phyloP scores from a whole-genome alignment of 2,329 filamentous ascomycete species.

The Fusarium decemcellulare region DNA sequence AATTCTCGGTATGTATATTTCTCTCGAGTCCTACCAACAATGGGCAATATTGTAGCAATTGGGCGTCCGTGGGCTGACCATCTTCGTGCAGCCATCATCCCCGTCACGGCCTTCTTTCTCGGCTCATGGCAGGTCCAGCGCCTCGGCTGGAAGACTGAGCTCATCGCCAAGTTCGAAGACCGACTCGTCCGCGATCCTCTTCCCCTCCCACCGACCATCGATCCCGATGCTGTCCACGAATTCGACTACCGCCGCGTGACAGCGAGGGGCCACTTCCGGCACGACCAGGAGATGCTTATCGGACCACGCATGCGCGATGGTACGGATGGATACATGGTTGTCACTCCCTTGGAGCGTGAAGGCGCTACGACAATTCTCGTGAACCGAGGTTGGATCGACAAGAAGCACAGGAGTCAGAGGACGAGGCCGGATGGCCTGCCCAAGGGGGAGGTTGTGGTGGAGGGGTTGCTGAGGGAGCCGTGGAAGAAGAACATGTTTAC shows the following conservation, averaged over 20 bases:
- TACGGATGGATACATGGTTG: constrained; percentile 89
- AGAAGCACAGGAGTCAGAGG: constrained; percentile 77
- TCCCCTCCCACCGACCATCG: constrained; percentile 86
- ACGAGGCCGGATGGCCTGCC: constrained; percentile 78
- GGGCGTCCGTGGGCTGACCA: not conserved
- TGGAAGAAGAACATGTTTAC: constrained; percentile 99
- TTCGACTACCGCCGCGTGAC: constrained; percentile 93
- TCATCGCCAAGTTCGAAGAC: constrained; percentile 94
- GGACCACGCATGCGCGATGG: constrained; percentile 92
- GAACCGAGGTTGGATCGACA: constrained; percentile 92
- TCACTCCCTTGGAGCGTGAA: constrained; percentile 88
- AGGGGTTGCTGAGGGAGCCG: constrained; percentile 88
- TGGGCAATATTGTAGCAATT: too few species aligned
- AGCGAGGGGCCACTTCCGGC: constrained; percentile 80
- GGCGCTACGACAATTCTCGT: constrained; percentile 82
- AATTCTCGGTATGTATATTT: constrained; percentile 71
- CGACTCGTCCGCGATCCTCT: constrained; percentile 88
- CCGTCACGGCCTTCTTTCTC: constrained; percentile 89
- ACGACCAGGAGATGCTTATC: constrained; percentile 97
- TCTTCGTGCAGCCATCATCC: constrained; percentile 77
- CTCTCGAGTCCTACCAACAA: too few species aligned
- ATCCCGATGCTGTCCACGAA: constrained; percentile 84
- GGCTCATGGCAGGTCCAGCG: constrained; percentile 97
- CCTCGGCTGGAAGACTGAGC: constrained; percentile 92
- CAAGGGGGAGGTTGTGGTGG: constrained; percentile 79